Percentiles rank a stretch among this genome's conserved stretches.
Conservation (phyloP, 441 rosid species). For the Gossypium schwendimanii region DNA sequence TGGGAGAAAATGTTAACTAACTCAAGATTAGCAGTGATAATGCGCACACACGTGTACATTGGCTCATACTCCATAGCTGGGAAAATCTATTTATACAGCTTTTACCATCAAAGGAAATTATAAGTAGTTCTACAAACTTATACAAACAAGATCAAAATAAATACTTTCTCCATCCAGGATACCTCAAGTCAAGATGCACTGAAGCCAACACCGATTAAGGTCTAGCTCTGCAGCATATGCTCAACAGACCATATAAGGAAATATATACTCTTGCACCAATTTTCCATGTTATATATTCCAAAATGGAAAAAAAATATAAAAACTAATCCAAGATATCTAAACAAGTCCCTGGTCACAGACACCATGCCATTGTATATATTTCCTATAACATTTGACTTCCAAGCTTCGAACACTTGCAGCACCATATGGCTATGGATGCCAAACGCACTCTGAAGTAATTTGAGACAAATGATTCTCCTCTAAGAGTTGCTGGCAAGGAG, state of each 20-base stretch:
- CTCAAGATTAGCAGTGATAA: neutral
- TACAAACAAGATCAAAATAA: neutral
- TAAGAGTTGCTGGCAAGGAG: neutral
- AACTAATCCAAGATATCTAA: neutral
- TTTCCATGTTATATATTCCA: neutral
- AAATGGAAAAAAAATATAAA: neutral
- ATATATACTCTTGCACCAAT: neutral
- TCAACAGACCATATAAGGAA: neutral
- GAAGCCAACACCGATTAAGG: neutral
- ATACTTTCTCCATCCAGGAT: conserved; percentile 1
- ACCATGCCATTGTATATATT: neutral
- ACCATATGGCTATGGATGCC: neutral
- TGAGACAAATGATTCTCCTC: neutral
- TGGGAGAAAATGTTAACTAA: conserved; percentile 3
- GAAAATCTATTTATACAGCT: conserved; percentile 8
- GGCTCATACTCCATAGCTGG: neutral
- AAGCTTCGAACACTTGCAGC: conserved; percentile 5
- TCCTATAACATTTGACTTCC: conserved; percentile 1
- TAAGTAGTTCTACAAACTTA: neutral
- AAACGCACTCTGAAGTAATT: conserved; percentile 8
- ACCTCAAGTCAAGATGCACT: neutral
- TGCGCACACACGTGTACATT: neutral
- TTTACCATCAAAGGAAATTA: neutral
- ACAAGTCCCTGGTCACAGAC: neutral
- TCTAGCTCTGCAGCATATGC: conserved; percentile 8